Evolutionary conservation across 352 stramenopile species (phyloP), one percentile per base, ranked within the genome.

Genomic region (Aphanomyces invadans): DNA sequence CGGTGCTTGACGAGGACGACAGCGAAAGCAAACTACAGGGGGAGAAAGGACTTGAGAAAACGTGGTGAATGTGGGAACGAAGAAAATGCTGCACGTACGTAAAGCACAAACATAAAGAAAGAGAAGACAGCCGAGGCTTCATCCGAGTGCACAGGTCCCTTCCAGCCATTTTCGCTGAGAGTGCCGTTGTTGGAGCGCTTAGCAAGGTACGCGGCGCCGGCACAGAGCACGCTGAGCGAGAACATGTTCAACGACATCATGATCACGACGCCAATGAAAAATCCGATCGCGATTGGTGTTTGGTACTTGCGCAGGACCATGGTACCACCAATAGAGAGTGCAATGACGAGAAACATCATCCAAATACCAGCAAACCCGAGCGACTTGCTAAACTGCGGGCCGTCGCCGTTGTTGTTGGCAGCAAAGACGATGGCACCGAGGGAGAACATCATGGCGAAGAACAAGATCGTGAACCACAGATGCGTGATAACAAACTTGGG

Each of bases 221-320:
- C 79, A 66, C 90, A 90, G 63, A 92, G 79, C 54, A 92, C 76
- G 10, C 75, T 83, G 33, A 92, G 73, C 71, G 80, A 89, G 72
- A 92, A 89, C 82, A 91, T 90, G 64, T 92, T 82, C 69, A 92
- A 80, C 59, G 83, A 80, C 86, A 95, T 95, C 82, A 96, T 95
- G 56, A 95, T 77, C 45, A 96, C 86, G 64, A 95, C 83, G 72
- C 87, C 87, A 57, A 96, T 89, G 70, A 96, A 90, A 68, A 96
- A 94, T 53, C 87, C 86, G 38, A 96, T 83, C 17, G 87, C 86
- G 44, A 96, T 69, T 19, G 83, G 82, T 9, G 83, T 93, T 73
- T 89, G 77, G 76, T 93, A 92, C 75, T 92, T 90, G 62, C 86
- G 83, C 87, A 96, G 93, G 53, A 96, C 84, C 65, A 96, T 77